phyloP scores from a whole-genome alignment of 176 grass and related monocot species.

The Lolium rigidum region DNA sequence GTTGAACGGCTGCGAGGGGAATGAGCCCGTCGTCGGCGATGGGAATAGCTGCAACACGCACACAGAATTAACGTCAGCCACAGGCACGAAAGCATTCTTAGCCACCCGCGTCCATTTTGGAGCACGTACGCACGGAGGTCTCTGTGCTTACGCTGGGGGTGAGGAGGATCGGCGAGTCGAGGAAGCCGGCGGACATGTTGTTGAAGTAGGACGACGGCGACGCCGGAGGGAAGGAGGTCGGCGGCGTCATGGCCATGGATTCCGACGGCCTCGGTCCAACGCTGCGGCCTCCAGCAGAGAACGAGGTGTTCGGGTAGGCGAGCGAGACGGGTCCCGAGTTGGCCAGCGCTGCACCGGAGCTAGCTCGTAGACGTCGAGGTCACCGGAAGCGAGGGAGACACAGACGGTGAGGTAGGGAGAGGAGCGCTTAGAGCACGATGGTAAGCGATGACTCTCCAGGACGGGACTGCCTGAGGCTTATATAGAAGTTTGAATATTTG shows the following conservation, averaged over 20 bases:
- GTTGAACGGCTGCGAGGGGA: conserved; percentile 66
- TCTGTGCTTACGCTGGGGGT: conserved; percentile 70
- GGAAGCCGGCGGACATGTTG: conserved; percentile 46
- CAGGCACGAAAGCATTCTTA: not conserved
- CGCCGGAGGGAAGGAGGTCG: conserved; percentile 57
- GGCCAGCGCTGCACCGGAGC: conserved; percentile 24
- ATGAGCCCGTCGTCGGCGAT: conserved; percentile 75
- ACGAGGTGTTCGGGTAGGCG: conserved; percentile 46
- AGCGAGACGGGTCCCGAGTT: conserved; percentile 49
- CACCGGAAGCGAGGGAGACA: not conserved
- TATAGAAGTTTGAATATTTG: conserved; percentile 77
- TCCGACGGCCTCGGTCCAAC: conserved; percentile 29
- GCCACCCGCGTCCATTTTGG: not conserved
- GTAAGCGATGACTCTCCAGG: conserved; percentile 11
- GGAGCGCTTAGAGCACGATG: not conserved
- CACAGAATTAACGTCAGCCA: not conserved
- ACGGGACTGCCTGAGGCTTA: conserved; percentile 29
- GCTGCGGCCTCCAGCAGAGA: conserved; percentile 37
- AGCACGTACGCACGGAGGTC: not conserved
- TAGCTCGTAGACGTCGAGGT: conserved; percentile 29
- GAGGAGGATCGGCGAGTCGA: conserved; percentile 80
- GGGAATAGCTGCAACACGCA: conserved; percentile 60
- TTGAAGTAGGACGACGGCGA: conserved; percentile 70
- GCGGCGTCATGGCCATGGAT: conserved; percentile 59
- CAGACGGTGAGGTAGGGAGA: not conserved